Evolutionary conservation across 495 filamentous ascomycete genomes (phyloP).

Genomic region (Trichoderma virens): DNA sequence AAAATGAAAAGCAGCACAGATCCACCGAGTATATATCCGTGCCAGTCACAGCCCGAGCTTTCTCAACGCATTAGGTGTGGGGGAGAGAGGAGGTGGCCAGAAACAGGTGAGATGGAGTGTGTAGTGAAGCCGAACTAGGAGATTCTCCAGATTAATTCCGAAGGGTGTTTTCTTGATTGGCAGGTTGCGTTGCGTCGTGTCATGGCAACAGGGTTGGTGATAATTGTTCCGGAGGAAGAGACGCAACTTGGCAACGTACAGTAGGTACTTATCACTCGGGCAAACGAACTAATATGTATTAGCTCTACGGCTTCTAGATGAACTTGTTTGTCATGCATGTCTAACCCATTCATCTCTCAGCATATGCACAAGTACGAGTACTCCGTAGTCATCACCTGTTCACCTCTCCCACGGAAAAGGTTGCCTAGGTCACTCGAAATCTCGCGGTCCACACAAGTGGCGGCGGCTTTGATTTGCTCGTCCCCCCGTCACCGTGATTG

Average conservation of each 20-base stretch:
- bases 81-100: not conserved
- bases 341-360: no score
- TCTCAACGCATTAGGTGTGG: not conserved
- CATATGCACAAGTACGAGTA: no score
- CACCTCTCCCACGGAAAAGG: not conserved
- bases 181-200: no score
- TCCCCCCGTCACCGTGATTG: not conserved
- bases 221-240: no score
- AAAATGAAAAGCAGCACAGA: not conserved
- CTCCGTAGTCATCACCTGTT: no score
- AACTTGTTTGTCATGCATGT: no score
- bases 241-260: no score
- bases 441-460: not conserved
- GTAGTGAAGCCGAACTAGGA: not conserved
- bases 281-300: no score
- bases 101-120: not conserved
- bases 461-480: not conserved
- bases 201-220: no score
- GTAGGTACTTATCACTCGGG: no score
- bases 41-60: not conserved
- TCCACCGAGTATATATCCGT: conserved; percentile 6
- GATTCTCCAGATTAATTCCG: not conserved
- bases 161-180: not conserved
- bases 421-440: not conserved
- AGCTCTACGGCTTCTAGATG: no score